Evolutionary conservation across 148 eudicot species (phyloP).

Genomic region (Talinum fruticosum): DNA sequence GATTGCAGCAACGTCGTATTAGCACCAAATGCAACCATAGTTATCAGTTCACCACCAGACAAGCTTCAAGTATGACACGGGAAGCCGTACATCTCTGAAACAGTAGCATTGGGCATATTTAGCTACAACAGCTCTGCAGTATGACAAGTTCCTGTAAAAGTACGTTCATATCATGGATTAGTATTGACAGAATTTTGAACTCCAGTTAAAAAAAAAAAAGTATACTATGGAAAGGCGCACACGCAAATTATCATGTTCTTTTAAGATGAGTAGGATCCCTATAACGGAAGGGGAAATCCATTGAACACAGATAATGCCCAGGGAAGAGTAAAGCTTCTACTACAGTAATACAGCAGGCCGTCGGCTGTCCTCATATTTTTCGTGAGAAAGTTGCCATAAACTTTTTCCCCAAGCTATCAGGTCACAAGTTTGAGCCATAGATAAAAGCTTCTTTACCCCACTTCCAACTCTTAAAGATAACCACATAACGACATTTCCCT

Average conservation of each 20-base stretch:
- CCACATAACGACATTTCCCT: too few relatives aligned
- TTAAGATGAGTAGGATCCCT: background rate
- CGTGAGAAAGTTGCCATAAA: too few relatives aligned
- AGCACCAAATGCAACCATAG: background rate
- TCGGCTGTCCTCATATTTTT: too few relatives aligned
- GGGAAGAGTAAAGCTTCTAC: too few relatives aligned
- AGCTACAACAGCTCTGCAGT: background rate
- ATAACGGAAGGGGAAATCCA: background rate
- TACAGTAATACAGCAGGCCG: too few relatives aligned
- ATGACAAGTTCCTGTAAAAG: background rate
- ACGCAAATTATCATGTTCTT: background rate
- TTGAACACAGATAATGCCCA: too few relatives aligned
- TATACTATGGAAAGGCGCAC: background rate
- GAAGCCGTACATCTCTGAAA: background rate
- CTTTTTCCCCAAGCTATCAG: too few relatives aligned
- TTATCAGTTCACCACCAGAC: background rate
- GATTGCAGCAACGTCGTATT: conserved; percentile 27
- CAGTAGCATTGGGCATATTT: background rate
- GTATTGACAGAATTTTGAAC: background rate
- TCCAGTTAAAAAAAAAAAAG: background rate
- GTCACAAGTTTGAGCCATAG: too few relatives aligned
- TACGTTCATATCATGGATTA: background rate
- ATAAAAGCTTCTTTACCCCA: too few relatives aligned
- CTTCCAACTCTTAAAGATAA: too few relatives aligned
- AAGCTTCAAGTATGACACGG: background rate